These are phyloP conservation scores for Candida nemodendra DNA, from an alignment of 805 yeast genomes.

Conservation along the genomic window DNA sequence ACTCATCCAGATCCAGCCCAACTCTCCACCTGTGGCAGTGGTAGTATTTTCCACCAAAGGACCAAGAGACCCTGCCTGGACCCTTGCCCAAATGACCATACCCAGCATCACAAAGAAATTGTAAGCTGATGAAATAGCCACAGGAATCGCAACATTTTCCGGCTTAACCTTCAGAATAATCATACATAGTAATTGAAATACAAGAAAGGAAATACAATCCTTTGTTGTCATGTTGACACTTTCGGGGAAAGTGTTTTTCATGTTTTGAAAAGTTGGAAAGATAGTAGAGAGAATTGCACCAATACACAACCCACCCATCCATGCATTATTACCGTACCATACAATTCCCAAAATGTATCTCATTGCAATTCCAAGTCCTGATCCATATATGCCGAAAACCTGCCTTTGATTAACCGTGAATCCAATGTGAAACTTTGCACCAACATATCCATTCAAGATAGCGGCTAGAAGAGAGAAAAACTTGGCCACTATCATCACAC, in stretches of 20 bases:
- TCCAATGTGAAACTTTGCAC: constrained; percentile 48
- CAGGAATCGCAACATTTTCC: constrained; percentile 25
- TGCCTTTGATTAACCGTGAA: constrained; percentile 43
- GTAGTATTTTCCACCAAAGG: constrained; percentile 10
- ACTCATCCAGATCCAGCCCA: constrained; percentile 42
- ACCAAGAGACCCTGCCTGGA: constrained; percentile 6
- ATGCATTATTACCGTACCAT: constrained; percentile 47
- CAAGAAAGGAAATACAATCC: constrained; percentile 42
- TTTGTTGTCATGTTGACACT: constrained; percentile 39
- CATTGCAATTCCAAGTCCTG: constrained; percentile 39
- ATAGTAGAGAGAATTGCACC: constrained; percentile 39
- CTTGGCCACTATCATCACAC: constrained; percentile 41
- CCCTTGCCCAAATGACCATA: constrained; percentile 19
- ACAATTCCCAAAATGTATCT: constrained; percentile 44
- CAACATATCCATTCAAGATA: constrained; percentile 45
- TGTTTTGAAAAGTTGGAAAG: constrained; percentile 37
- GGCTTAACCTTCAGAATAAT: constrained; percentile 43
- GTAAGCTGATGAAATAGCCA: constrained; percentile 13
- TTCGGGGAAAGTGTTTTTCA: constrained; percentile 41
- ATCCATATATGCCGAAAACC: constrained; percentile 45
- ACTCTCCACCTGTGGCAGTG: too few species aligned
- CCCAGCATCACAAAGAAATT: constrained; percentile 16
- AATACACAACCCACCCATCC: constrained; percentile 45
- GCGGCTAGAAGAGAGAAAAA: constrained; percentile 41
- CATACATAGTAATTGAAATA: constrained; percentile 43